These are phyloP conservation scores for Tuber calosporum DNA, from an alignment of 495 filamentous ascomycete genomes.

Conservation along the genomic window DNA sequence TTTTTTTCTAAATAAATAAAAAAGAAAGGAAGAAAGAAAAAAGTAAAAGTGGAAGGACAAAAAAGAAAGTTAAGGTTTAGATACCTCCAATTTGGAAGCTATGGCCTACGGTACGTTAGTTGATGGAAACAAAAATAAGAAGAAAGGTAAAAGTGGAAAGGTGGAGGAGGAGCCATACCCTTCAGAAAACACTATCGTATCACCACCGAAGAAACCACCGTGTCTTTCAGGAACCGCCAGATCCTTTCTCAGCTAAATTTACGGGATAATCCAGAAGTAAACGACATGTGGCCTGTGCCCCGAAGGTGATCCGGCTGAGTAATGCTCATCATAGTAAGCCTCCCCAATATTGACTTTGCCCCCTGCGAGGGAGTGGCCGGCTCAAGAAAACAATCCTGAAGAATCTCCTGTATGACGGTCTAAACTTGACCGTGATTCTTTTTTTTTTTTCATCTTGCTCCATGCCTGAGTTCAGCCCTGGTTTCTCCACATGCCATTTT, in stretches of 20 bases:
- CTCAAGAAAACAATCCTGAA: not conserved
- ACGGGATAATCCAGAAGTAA: not conserved
- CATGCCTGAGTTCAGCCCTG: not conserved
- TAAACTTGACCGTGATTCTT: not conserved
- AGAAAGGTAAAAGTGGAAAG: not conserved
- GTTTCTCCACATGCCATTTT: not conserved
- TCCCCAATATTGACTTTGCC: not conserved
- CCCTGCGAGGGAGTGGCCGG: not conserved
- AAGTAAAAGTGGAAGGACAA: not conserved
- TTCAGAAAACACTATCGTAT: not conserved
- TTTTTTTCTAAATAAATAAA: not conserved
- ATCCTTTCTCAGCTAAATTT: not conserved
- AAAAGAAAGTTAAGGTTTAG: not conserved
- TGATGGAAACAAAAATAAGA: not conserved
- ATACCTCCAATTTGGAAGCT: not conserved
- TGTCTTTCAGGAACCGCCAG: slow-evolving; percentile 3
- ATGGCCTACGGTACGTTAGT: not conserved
- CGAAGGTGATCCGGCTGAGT: not conserved
- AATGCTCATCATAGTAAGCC: not conserved
- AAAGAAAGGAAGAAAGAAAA: not conserved
- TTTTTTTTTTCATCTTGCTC: not conserved
- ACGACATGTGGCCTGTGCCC: not conserved
- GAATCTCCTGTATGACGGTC: not conserved
- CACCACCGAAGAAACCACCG: slow-evolving; percentile 1
- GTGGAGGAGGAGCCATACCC: not conserved